Evolutionary conservation across 352 stramenopile species (phyloP).

Genomic region (Elongisporangium senticosum): DNA sequence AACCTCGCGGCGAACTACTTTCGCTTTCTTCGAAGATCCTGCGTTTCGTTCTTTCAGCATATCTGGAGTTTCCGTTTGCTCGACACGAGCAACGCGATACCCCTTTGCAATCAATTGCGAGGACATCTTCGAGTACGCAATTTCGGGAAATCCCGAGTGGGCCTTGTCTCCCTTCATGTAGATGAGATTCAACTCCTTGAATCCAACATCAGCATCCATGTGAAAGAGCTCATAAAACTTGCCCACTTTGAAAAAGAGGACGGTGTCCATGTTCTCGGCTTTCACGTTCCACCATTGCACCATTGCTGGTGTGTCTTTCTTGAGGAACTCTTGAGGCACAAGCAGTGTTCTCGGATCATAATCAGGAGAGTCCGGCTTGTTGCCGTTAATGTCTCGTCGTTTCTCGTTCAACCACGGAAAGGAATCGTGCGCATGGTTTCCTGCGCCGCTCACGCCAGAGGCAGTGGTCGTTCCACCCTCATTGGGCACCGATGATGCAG

Average conservation of each 20-base stretch:
- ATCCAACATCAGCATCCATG: conserved; percentile 98
- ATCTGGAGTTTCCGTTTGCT: conserved; percentile 99
- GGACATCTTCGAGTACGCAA: conserved; percentile 96
- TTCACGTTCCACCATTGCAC: conserved; percentile 99
- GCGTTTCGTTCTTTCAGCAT: conserved; percentile 93
- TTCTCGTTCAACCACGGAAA: conserved; percentile 86
- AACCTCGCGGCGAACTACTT: conserved; percentile 93
- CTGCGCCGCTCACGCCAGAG: conserved; percentile 39
- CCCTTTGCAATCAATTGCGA: conserved; percentile 92
- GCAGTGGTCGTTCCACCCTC: conserved; percentile 24
- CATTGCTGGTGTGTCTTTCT: conserved; percentile 93
- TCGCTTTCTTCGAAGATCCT: conserved; percentile 59
- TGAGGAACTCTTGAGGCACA: conserved; percentile 83
- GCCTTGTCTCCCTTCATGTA: conserved; percentile 99
- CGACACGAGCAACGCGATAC: conserved; percentile 97
- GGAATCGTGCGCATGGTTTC: conserved; percentile 89
- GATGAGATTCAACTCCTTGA: conserved; percentile 93
- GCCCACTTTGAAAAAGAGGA: conserved; percentile 99
- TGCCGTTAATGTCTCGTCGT: conserved; percentile 86
- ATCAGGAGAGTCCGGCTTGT: conserved; percentile 70
- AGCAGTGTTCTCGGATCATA: conserved; percentile 93
- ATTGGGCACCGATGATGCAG: conserved; percentile 15
- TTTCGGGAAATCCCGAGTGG: conserved; percentile 98
- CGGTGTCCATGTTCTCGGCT: conserved; percentile 94
- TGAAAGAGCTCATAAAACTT: conserved; percentile 97